A percentile compares a stretch with the other conserved stretches of the same genome.
Evolutionary conservation across 106 monocot species (phyloP).

Genomic region (Iris macrosiphon): DNA sequence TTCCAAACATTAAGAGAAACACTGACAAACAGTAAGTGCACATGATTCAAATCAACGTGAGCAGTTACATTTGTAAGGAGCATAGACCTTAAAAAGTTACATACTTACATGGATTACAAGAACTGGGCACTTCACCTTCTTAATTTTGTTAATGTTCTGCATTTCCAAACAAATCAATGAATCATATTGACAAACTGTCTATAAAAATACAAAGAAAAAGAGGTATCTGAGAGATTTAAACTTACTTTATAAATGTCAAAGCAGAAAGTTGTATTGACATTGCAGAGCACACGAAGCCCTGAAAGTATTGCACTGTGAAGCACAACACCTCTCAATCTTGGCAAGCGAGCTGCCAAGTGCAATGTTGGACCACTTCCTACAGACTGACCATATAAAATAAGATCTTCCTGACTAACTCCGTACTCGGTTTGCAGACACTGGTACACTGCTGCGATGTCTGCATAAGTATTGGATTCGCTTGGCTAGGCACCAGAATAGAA

Average conservation of each 20-base stretch:
- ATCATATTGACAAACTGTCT: neutral
- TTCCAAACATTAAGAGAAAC: too few relatives aligned
- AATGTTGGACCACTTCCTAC: conserved; percentile 83
- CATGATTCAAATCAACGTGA: too few relatives aligned
- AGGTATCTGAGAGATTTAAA: neutral
- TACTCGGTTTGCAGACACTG: conserved; percentile 75
- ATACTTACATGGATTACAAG: conserved; percentile 87
- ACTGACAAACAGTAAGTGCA: too few relatives aligned
- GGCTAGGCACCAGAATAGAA: conserved; percentile 30
- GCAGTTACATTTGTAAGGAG: too few relatives aligned
- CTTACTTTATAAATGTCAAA: conserved; percentile 86
- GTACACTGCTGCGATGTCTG: conserved; percentile 82
- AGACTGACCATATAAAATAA: conserved; percentile 81
- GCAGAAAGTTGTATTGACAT: conserved; percentile 66
- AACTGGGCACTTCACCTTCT: conserved; percentile 87
- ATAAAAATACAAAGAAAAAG: neutral
- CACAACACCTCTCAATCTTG: conserved; percentile 68
- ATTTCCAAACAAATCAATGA: conserved; percentile 8
- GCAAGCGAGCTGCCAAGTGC: conserved; percentile 70
- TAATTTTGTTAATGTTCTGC: conserved; percentile 88
- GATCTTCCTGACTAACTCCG: conserved; percentile 73
- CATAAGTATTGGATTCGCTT: conserved; percentile 77
- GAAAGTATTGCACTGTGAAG: conserved; percentile 86
- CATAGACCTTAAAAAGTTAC: too few relatives aligned
- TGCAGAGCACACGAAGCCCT: conserved; percentile 72